Evolutionary conservation across 768 basidiomycete species (phyloP).

Genomic region (Auricularia cornea): DNA sequence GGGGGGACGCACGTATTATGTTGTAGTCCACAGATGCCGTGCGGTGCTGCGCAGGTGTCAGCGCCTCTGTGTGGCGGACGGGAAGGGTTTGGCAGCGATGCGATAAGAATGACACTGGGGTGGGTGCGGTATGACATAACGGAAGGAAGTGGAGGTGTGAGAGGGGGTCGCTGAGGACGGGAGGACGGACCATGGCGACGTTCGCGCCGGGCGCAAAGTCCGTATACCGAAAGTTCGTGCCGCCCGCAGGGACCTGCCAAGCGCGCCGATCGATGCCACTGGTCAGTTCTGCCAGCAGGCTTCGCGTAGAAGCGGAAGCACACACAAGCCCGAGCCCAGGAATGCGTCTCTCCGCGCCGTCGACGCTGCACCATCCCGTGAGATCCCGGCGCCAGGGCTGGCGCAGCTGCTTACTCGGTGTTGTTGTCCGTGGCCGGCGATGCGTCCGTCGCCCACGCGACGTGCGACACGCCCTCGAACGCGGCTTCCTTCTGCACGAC

Average conservation of each 20-base stretch:
- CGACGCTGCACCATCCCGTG: constrained; percentile 33
- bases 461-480: constrained; percentile 19
- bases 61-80: too few species aligned
- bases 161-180: too few species aligned
- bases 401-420: constrained; percentile 31
- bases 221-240: constrained; percentile 43
- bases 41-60: constrained; percentile 23
- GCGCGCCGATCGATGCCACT: neutral
- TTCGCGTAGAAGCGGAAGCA: neutral
- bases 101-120: too few species aligned
- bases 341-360: constrained; percentile 40
- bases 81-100: too few species aligned
- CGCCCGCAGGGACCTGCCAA: constrained; percentile 19
- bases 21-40: constrained; percentile 57
- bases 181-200: constrained; percentile 38
- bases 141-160: too few species aligned
- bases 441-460: constrained; percentile 43
- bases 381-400: too few species aligned
- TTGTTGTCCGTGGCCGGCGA: constrained; percentile 52
- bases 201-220: constrained; percentile 45
- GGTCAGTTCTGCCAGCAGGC: too few species aligned
- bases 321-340: constrained; percentile 36
- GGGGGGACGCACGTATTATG: constrained; percentile 36
- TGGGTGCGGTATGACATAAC: too few species aligned
- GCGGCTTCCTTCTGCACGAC: neutral